Percentiles rank a stretch among this genome's conserved stretches.
phyloP scores from a whole-genome alignment of 2,329 filamentous ascomycete genomes.

The Pyrenophora graminea region DNA sequence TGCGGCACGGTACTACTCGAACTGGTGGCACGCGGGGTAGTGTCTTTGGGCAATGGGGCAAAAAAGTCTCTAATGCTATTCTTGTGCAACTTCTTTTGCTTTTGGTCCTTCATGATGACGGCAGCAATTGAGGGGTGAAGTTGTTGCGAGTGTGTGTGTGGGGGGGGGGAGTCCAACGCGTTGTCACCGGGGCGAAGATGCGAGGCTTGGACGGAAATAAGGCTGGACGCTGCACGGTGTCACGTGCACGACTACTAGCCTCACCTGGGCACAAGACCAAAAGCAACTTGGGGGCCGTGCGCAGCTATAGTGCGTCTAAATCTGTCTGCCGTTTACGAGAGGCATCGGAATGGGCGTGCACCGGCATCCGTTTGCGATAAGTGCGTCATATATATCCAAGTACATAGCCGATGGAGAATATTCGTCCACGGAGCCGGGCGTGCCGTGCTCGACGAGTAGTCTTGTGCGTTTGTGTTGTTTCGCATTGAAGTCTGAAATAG shows the following conservation, averaged over 20 bases:
- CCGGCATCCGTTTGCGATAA: constrained; percentile 20
- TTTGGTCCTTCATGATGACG: constrained; percentile 4
- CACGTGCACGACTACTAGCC: constrained; percentile 14
- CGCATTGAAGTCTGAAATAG: constrained; percentile 6
- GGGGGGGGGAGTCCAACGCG: constrained; percentile 8
- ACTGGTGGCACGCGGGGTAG: constrained; percentile 13
- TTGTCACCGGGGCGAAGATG: constrained; percentile 8
- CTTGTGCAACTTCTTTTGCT: constrained; percentile 22
- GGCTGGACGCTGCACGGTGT: constrained; percentile 14
- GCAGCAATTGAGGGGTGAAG: neutral
- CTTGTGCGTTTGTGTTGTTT: constrained; percentile 11
- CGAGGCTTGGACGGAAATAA: neutral
- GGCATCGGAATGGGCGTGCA: constrained; percentile 23
- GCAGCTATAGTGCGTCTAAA: neutral
- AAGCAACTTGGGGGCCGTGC: neutral
- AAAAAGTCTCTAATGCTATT: constrained; percentile 55
- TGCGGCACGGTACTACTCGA: constrained; percentile 27
- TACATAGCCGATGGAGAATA: neutral
- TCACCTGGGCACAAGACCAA: no score
- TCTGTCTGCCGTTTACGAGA: constrained; percentile 13
- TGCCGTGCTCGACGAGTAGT: constrained; percentile 2
- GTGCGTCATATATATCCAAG: neutral
- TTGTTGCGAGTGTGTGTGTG: constrained; percentile 2
- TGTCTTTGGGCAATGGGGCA: constrained; percentile 42
- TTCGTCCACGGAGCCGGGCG: neutral